Percentiles rank a stretch among this genome's conserved stretches.
Evolutionary conservation across 108 stramenopile species (phyloP).

Genomic region (Bacterosira constricta): DNA sequence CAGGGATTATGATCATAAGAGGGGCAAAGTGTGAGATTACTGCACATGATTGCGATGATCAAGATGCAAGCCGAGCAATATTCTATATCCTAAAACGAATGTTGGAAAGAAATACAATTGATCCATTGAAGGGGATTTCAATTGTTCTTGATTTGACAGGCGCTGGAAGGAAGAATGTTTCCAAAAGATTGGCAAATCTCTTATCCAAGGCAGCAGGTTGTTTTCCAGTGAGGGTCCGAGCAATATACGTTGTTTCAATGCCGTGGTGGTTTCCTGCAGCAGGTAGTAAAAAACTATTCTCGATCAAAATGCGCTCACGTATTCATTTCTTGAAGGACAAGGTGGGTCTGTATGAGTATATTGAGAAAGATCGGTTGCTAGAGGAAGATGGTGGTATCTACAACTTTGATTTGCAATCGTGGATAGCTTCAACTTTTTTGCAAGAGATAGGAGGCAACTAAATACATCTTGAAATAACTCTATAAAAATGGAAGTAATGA

Average conservation of each 20-base stretch:
- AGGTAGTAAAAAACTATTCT: neutral
- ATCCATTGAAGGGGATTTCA: constrained; percentile 17
- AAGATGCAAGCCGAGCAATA: constrained; percentile 31
- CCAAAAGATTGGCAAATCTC: constrained; percentile 1
- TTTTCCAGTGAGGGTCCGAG: constrained; percentile 27
- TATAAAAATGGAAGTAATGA: no score
- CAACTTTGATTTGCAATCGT: constrained; percentile 25
- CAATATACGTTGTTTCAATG: constrained; percentile 15
- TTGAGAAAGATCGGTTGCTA: constrained; percentile 25
- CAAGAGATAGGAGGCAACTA: constrained; percentile 14
- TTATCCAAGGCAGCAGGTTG: constrained; percentile 20
- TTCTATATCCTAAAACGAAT: constrained; percentile 16
- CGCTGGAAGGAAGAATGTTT: constrained; percentile 10
- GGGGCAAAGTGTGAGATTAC: neutral
- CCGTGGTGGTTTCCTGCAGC: constrained; percentile 27
- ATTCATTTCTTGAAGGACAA: constrained; percentile 27
- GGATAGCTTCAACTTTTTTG: constrained; percentile 22
- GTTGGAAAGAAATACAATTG: constrained; percentile 18
- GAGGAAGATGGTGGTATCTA: constrained; percentile 25
- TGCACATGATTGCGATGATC: constrained; percentile 7
- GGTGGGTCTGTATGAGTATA: constrained; percentile 11
- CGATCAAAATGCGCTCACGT: constrained; percentile 9
- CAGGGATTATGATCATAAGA: constrained; percentile 22
- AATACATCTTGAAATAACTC: neutral
- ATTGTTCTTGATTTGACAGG: constrained; percentile 23